Conservation (phyloP, 2,329 filamentous ascomycete species). For the Fonsecaea pedrosoi region DNA sequence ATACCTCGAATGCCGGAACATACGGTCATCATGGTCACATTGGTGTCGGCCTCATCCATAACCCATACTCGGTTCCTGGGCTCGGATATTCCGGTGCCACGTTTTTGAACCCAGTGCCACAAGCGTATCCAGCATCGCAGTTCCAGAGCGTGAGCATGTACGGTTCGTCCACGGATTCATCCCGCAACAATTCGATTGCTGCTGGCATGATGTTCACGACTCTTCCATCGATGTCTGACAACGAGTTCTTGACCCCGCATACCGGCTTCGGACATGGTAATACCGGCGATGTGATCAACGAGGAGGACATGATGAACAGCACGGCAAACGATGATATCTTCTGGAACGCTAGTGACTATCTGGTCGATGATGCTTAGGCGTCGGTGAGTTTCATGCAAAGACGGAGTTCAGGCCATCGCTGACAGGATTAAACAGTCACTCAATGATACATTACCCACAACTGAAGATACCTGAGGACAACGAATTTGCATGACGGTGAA, state of each 20-base stretch:
- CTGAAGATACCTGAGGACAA: not conserved
- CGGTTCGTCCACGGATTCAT: conserved; percentile 3
- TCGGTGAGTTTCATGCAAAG: not conserved
- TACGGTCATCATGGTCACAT: not conserved
- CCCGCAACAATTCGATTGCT: conserved; percentile 21
- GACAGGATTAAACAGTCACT: not conserved
- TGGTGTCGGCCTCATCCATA: conserved; percentile 4
- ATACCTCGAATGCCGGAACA: not conserved
- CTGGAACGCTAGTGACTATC: not conserved
- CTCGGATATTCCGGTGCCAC: conserved; percentile 8
- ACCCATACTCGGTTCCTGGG: conserved; percentile 3
- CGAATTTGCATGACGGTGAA: conserved; percentile 5
- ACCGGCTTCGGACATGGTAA: not conserved
- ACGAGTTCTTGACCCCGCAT: conserved; percentile 10
- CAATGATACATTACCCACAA: not conserved
- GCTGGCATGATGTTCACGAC: conserved; percentile 8
- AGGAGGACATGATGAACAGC: not conserved
- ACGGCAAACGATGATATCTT: conserved; percentile 12
- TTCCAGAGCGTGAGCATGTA: conserved; percentile 6
- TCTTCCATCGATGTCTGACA: conserved; percentile 19
- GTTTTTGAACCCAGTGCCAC: conserved; percentile 12
- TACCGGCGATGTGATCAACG: conserved; percentile 6
- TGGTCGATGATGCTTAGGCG: conserved; percentile 3
- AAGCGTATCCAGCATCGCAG: conserved; percentile 1
- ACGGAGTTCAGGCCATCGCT: not conserved